phyloP scores from a whole-genome alignment of 805 yeast genomes.

The Candida michaelii region DNA sequence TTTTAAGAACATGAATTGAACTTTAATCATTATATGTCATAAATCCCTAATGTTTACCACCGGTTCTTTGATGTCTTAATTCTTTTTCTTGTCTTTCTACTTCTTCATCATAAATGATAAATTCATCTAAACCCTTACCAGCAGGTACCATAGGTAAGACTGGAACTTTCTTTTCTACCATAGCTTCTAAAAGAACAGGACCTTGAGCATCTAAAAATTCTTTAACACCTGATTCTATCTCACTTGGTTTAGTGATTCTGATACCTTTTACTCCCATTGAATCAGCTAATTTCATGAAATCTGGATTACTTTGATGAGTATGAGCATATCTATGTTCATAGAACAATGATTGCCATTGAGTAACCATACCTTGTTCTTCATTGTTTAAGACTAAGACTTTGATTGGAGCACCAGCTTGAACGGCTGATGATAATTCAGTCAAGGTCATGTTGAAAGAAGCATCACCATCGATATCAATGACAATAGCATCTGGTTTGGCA shows the following conservation, averaged over 20 bases:
- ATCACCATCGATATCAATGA: slow-evolving; percentile 97
- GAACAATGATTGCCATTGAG: slow-evolving; percentile 98
- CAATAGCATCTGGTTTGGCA: slow-evolving; percentile 91
- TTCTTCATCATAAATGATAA: slow-evolving; percentile 80
- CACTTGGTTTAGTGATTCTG: slow-evolving; percentile 66
- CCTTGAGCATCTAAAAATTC: slow-evolving; percentile 75
- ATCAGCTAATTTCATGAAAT: slow-evolving; percentile 89
- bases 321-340: slow-evolving; percentile 97
- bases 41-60: slow-evolving; percentile 55
- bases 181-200: slow-evolving; percentile 87
- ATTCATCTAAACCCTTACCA: slow-evolving; percentile 92
- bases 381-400: slow-evolving; percentile 88
- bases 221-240: slow-evolving; percentile 47
- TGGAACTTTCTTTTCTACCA: slow-evolving; percentile 90
- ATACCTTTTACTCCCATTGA: slow-evolving; percentile 91
- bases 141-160: slow-evolving; percentile 98
- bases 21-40: slow-evolving; percentile 3
- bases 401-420: slow-evolving; percentile 88
- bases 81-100: slow-evolving; percentile 70
- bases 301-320: slow-evolving; percentile 94
- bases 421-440: slow-evolving; percentile 90
- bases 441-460: slow-evolving; percentile 99
- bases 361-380: slow-evolving; percentile 99
- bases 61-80: slow-evolving; percentile 70
- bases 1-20: slow-evolving; percentile 2